These are phyloP conservation scores for Xylariaceae sp. DNA, from an alignment of 2,329 filamentous ascomycete genomes.

Conservation along the genomic window DNA sequence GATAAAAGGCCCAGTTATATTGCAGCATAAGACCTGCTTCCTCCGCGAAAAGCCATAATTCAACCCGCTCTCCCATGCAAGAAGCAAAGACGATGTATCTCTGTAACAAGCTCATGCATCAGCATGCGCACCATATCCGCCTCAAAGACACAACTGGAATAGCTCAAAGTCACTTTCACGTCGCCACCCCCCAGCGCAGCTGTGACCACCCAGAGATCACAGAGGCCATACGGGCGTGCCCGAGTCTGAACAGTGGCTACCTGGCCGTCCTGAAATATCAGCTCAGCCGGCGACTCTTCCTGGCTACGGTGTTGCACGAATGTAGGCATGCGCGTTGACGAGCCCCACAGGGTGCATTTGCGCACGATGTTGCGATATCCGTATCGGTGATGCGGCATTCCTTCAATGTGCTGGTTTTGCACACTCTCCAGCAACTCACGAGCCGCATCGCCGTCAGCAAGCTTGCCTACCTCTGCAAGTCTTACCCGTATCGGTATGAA, in stretches of 20 bases:
- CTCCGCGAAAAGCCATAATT: no score
- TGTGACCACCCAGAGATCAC: slow-evolving; percentile 3
- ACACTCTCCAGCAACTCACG: not conserved
- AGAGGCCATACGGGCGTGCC: not conserved
- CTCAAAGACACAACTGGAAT: not conserved
- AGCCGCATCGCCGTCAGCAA: no score
- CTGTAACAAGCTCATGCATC: not conserved
- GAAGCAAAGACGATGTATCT: not conserved
- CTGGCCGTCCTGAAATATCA: not conserved
- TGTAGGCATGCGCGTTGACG: slow-evolving; percentile 1
- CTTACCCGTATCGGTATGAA: not conserved
- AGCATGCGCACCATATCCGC: slow-evolving; percentile 1
- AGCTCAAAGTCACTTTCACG: not conserved
- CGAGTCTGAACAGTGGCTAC: not conserved
- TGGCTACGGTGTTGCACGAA: slow-evolving; percentile 1
- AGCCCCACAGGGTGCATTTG: not conserved
- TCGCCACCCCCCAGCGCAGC: not conserved
- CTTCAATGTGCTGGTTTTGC: slow-evolving; percentile 1
- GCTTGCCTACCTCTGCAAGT: no score
- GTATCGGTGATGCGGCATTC: slow-evolving; percentile 1
- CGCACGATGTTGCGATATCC: slow-evolving; percentile 1
- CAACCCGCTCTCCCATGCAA: not conserved
- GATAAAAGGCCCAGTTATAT: no score
- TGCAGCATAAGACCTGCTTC: no score
- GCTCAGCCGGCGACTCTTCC: not conserved